Evolutionary conservation across 768 basidiomycete genomes (phyloP).

Genomic region (Tubosaeta sp.): DNA sequence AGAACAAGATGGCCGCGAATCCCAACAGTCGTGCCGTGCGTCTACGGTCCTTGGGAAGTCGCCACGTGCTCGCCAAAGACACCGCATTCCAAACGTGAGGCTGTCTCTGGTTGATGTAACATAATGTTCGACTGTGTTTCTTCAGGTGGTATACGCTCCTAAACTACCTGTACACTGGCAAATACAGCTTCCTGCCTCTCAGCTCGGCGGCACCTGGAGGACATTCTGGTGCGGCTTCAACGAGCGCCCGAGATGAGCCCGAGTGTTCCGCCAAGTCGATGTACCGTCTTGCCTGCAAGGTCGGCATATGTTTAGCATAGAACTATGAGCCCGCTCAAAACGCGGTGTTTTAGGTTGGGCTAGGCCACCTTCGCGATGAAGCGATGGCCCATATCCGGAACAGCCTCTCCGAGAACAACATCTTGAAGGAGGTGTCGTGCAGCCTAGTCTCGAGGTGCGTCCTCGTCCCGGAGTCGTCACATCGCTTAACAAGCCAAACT

Average conservation of each 20-base stretch:
- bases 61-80: constrained; percentile 22
- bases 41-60: constrained; percentile 1
- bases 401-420: constrained; percentile 20
- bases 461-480: not conserved
- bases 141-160: constrained; percentile 37
- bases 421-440: constrained; percentile 21
- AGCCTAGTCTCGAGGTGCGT: constrained; percentile 18
- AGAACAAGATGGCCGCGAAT: not conserved
- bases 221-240: not conserved
- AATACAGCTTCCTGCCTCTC: constrained; percentile 31
- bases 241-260: not conserved
- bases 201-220: constrained; percentile 12
- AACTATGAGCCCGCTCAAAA: not conserved
- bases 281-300: constrained; percentile 41
- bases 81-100: constrained; percentile 25
- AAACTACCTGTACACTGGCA: constrained; percentile 37
- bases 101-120: not conserved
- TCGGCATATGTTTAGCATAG: not conserved
- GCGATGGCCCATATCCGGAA: constrained; percentile 17
- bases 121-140: not conserved
- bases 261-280: constrained; percentile 42
- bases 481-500: not conserved
- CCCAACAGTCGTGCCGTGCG: not conserved
- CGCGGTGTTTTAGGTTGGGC: constrained; percentile 11
- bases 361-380: constrained; percentile 12